Evolutionary conservation across 148 eudicot genomes (phyloP).

Genomic region (Chenopodium quinoa): DNA sequence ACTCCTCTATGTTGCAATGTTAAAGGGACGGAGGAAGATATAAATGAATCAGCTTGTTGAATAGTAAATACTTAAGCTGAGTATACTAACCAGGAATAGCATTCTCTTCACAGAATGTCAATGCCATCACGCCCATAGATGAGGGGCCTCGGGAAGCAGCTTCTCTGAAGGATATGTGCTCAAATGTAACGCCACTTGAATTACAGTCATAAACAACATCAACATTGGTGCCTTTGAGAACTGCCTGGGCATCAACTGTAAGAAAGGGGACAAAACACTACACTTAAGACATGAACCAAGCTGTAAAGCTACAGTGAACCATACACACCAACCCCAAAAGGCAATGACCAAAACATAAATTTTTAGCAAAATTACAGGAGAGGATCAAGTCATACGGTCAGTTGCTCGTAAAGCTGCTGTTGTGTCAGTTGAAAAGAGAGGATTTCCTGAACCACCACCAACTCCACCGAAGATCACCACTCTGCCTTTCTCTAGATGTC

Average conservation of each 20-base stretch:
- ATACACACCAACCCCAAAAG: constrained; percentile 2
- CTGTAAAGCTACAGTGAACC: not conserved
- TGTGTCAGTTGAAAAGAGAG: constrained; percentile 92
- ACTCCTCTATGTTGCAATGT: too few relatives aligned
- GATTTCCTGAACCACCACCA: constrained; percentile 91
- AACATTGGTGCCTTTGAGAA: constrained; percentile 76
- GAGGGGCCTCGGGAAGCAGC: constrained; percentile 70
- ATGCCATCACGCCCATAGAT: constrained; percentile 87
- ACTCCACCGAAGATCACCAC: constrained; percentile 96
- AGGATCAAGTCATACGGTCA: constrained; percentile 54
- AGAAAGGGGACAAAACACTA: not conserved
- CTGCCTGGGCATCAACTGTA: constrained; percentile 92
- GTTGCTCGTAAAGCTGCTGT: constrained; percentile 97
- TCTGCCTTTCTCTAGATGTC: constrained; percentile 91
- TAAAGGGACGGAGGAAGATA: too few relatives aligned
- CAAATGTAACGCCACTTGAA: constrained; percentile 55
- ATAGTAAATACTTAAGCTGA: not conserved
- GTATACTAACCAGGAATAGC: constrained; percentile 76
- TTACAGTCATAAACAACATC: constrained; percentile 69
- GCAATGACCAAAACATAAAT: not conserved
- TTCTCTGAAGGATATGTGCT: constrained; percentile 86
- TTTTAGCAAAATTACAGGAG: constrained; percentile 1
- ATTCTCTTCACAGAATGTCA: constrained; percentile 83
- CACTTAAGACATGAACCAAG: not conserved
- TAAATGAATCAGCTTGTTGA: constrained; percentile 1